These are phyloP conservation scores for Fraxinus platypoda DNA, from an alignment of 305 asterid species.

Conservation along the genomic window DNA sequence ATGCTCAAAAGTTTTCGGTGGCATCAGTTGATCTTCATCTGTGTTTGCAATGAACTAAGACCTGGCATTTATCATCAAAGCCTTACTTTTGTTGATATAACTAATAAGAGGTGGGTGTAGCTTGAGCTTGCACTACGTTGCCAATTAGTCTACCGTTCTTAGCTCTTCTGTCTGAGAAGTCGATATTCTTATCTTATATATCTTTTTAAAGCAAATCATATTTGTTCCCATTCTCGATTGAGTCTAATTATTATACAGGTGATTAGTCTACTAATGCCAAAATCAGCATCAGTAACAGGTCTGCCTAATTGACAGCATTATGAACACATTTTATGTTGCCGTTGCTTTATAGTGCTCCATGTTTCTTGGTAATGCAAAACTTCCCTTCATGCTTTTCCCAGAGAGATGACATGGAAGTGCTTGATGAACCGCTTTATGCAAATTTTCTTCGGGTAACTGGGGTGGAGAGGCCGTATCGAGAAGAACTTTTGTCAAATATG, in stretches of 20 bases:
- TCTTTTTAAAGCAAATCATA: not conserved
- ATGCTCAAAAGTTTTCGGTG: not conserved
- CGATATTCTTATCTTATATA: not conserved
- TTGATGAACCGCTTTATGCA: slow-evolving; percentile 84
- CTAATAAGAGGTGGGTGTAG: not conserved
- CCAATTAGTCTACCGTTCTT: not conserved
- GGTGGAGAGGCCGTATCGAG: slow-evolving; percentile 68
- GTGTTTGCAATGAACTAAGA: not conserved
- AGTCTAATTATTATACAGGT: not conserved
- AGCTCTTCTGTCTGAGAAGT: not conserved
- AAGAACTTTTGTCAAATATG: slow-evolving; percentile 50
- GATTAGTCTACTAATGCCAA: not conserved
- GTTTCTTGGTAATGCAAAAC: slow-evolving; percentile 1
- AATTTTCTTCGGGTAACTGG: slow-evolving; percentile 56
- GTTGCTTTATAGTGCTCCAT: not conserved
- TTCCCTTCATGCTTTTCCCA: slow-evolving; percentile 30
- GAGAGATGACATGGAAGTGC: slow-evolving; percentile 84
- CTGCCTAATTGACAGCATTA: not conserved
- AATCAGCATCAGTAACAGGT: not conserved
- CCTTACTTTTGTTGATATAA: not conserved
- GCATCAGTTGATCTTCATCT: not conserved
- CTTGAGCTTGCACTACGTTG: not conserved
- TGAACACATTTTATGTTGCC: not conserved
- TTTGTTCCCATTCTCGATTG: not conserved
- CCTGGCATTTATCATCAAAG: not conserved